Conservation (phyloP, 2,329 filamentous ascomycete species). For the Ceratocystis harringtonii region DNA sequence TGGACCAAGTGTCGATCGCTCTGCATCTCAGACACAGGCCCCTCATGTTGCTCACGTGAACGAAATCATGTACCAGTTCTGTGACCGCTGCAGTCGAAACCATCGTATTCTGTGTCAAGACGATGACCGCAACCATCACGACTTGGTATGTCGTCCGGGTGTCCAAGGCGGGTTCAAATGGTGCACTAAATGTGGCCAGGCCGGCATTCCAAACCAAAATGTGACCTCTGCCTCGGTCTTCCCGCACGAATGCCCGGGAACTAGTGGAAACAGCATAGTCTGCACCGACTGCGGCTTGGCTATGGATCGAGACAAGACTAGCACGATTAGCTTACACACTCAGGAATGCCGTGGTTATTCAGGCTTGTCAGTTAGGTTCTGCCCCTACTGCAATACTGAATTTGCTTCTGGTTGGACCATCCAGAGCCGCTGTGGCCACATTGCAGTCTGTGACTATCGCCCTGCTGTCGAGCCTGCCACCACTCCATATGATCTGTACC, state of each 20-base stretch:
- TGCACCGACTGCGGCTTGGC: constrained; percentile 19
- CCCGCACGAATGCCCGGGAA: constrained; percentile 18
- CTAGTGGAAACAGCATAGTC: constrained; percentile 6
- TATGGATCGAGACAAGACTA: constrained; percentile 4
- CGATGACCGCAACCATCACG: constrained; percentile 19
- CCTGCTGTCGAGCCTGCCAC: not conserved
- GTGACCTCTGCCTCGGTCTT: constrained; percentile 9
- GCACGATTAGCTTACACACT: constrained; percentile 16
- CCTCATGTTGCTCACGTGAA: constrained; percentile 7
- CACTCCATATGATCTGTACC: constrained; percentile 16
- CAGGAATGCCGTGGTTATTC: constrained; percentile 19
- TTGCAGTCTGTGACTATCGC: constrained; percentile 7
- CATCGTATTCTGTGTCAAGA: constrained; percentile 16
- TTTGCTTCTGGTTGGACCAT: not conserved
- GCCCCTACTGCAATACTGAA: constrained; percentile 19
- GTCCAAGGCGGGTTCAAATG: constrained; percentile 17
- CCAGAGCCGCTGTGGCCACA: constrained; percentile 12
- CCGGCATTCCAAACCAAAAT: constrained; percentile 15
- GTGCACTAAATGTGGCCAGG: constrained; percentile 19
- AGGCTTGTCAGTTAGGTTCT: constrained; percentile 18
- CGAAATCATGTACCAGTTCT: constrained; percentile 19
- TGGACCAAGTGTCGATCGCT: not conserved
- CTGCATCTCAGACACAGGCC: not conserved
- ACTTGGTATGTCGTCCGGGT: constrained; percentile 19
- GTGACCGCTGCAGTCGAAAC: constrained; percentile 21